Percentiles rank a stretch among this genome's conserved stretches.
phyloP scores from a whole-genome alignment of 1,284 basidiomycete species.

The Amylostereum chailletii region DNA sequence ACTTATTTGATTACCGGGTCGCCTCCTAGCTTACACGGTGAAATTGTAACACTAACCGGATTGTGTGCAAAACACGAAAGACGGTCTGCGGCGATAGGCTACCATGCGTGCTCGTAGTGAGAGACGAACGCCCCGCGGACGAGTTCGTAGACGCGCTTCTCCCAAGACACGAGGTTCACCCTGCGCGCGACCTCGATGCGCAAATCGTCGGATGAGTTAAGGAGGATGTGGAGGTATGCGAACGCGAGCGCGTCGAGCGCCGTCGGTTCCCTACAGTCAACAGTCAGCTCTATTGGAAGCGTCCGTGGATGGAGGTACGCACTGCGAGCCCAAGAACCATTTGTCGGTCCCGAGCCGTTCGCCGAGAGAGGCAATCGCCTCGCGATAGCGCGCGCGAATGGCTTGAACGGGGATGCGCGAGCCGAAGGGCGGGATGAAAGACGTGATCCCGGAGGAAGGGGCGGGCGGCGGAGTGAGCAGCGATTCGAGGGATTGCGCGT shows the following conservation, averaged over 20 bases:
- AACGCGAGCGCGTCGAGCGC: slow-evolving; percentile 71
- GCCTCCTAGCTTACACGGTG: too few relatives aligned
- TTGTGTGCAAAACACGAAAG: too few relatives aligned
- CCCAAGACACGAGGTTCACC: slow-evolving; percentile 72
- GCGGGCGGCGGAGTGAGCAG: slow-evolving; percentile 55
- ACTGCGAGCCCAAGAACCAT: slow-evolving; percentile 75
- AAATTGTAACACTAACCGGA: too few relatives aligned
- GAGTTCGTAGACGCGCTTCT: slow-evolving; percentile 51
- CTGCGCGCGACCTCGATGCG: slow-evolving; percentile 59
- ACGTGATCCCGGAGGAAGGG: slow-evolving; percentile 58
- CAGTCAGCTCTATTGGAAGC: neutral
- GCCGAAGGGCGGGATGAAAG: slow-evolving; percentile 53
- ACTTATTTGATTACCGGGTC: too few relatives aligned
- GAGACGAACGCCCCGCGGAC: slow-evolving; percentile 43
- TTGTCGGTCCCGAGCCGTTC: slow-evolving; percentile 64
- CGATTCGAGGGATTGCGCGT: slow-evolving; percentile 24
- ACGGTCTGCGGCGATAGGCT: too few relatives aligned
- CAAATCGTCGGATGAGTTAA: slow-evolving; percentile 42
- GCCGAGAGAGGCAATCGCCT: slow-evolving; percentile 63
- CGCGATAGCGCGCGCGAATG: slow-evolving; percentile 52
- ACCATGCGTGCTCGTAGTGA: neutral
- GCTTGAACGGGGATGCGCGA: slow-evolving; percentile 38
- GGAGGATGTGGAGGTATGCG: slow-evolving; percentile 64
- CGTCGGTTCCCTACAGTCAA: slow-evolving; percentile 49
- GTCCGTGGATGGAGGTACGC: slow-evolving; percentile 19